Evolutionary conservation across 345 rosid species (phyloP).

Genomic region (Nephelium lappaceum): DNA sequence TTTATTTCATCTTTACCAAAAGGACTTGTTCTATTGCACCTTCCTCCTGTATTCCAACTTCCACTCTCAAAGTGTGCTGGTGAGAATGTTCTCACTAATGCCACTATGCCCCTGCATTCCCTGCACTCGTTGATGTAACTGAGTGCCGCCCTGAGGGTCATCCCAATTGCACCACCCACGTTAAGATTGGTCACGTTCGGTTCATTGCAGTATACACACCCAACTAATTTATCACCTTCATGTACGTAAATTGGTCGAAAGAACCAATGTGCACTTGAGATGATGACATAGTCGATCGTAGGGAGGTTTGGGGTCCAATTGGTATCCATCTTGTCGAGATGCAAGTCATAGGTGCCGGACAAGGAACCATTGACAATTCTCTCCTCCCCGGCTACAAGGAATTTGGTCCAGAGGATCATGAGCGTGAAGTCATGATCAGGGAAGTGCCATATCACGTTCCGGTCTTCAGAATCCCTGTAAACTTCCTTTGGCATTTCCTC

Average conservation of each 20-base stretch:
- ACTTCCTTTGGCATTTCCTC: conserved; percentile 59
- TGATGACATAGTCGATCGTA: conserved; percentile 49
- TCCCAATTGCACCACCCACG: conserved; percentile 41
- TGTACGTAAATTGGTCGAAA: conserved; percentile 64
- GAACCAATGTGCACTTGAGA: conserved; percentile 82
- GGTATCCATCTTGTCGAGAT: conserved; percentile 49
- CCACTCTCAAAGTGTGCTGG: conserved; percentile 91
- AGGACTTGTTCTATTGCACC: conserved; percentile 64
- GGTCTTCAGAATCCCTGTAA: conserved; percentile 57
- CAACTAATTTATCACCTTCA: conserved; percentile 35
- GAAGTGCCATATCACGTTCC: conserved; percentile 73
- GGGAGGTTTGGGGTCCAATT: conserved; percentile 50
- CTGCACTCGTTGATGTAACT: conserved; percentile 41
- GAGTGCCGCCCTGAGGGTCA: conserved; percentile 56
- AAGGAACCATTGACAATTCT: conserved; percentile 48
- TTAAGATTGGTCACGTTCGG: conserved; percentile 52
- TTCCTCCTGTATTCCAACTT: conserved; percentile 75
- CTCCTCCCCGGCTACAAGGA: conserved; percentile 59
- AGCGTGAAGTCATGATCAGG: conserved; percentile 67
- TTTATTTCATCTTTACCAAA: conserved; percentile 26
- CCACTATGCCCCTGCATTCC: conserved; percentile 38
- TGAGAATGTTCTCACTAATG: conserved; percentile 74
- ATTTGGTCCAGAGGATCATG: conserved; percentile 63
- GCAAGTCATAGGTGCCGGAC: conserved; percentile 48
- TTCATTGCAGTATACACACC: conserved; percentile 68